Percentiles rank a stretch among this genome's conserved stretches.
These are phyloP conservation scores for Clarkia xantiana DNA, from an alignment of 345 rosid species.

Conservation along the genomic window DNA sequence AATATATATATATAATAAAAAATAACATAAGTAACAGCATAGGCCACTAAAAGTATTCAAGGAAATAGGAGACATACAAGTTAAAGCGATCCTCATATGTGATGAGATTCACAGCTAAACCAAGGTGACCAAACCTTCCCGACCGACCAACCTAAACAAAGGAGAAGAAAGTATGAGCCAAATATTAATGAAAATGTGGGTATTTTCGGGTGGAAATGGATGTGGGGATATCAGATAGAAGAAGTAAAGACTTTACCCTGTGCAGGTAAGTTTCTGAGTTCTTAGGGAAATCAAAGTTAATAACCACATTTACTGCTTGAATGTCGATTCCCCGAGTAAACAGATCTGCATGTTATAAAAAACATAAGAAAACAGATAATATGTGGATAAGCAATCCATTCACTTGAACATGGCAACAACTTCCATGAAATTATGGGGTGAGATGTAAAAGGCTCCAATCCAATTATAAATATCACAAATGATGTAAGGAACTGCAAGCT, in stretches of 20 bases:
- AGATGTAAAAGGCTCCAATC: too few species aligned
- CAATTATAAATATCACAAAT: too few species aligned
- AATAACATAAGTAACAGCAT: neutral
- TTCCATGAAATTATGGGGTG: too few species aligned
- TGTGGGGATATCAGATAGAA: conserved; percentile 2
- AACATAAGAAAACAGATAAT: neutral
- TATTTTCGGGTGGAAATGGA: neutral
- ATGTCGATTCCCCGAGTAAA: conserved; percentile 99
- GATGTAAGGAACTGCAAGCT: too few species aligned
- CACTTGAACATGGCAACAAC: neutral
- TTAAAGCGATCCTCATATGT: conserved; percentile 99
- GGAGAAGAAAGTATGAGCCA: conserved; percentile 3
- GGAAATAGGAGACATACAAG: conserved; percentile 35
- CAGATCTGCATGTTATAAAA: conserved; percentile 45
- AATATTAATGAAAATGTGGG: neutral
- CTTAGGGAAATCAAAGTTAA: conserved; percentile 95
- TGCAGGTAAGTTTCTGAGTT: conserved; percentile 96
- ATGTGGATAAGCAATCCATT: neutral
- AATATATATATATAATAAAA: neutral
- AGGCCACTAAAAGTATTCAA: conserved; percentile 2
- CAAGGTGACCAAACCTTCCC: conserved; percentile 99
- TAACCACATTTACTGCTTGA: conserved; percentile 98
- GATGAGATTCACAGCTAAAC: conserved; percentile 97
- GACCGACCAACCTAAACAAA: conserved; percentile 81
- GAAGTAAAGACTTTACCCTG: conserved; percentile 43